Percentiles rank a stretch among this genome's conserved stretches.
Conservation (phyloP, 2,329 filamentous ascomycete species). For the Pseudogymnoascus sp. region DNA sequence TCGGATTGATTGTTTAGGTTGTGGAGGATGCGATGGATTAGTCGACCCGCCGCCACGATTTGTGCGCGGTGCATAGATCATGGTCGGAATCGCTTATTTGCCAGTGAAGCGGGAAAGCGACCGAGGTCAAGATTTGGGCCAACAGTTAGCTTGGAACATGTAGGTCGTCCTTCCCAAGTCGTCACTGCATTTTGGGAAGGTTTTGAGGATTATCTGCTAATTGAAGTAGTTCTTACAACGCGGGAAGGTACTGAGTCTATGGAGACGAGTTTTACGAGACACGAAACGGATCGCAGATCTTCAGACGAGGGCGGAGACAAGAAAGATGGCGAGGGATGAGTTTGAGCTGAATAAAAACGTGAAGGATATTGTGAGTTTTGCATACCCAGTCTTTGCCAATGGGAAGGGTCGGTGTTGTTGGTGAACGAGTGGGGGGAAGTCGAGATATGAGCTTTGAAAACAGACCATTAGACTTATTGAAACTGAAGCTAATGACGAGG, state of each 20-base stretch:
- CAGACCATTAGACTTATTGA: not conserved
- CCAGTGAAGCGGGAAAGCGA: not conserved
- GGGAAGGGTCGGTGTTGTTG: not conserved
- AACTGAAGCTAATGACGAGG: not conserved
- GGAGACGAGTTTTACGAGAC: slow-evolving; percentile 48
- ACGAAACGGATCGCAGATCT: slow-evolving; percentile 43
- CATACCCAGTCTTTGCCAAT: not conserved
- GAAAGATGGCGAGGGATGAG: slow-evolving; percentile 48
- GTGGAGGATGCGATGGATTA: slow-evolving; percentile 2
- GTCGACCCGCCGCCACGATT: not conserved
- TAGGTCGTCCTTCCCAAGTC: slow-evolving; percentile 27
- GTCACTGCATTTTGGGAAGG: not conserved
- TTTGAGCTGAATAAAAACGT: slow-evolving; percentile 51
- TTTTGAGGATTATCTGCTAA: not conserved
- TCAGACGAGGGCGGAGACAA: slow-evolving; percentile 45
- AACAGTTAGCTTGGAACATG: slow-evolving; percentile 50
- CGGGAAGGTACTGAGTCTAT: slow-evolving; percentile 45
- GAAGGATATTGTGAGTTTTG: slow-evolving; percentile 43
- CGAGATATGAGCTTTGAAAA: not conserved
- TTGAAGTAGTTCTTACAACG: slow-evolving; percentile 48
- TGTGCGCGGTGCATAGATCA: not conserved
- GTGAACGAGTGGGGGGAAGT: not conserved
- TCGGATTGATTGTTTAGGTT: not conserved
- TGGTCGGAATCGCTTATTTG: not conserved
- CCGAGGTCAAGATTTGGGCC: slow-evolving; percentile 31